Base-by-base conservation (phyloP, 805 yeast species). In the Myxozyma melibiosi region DNA sequence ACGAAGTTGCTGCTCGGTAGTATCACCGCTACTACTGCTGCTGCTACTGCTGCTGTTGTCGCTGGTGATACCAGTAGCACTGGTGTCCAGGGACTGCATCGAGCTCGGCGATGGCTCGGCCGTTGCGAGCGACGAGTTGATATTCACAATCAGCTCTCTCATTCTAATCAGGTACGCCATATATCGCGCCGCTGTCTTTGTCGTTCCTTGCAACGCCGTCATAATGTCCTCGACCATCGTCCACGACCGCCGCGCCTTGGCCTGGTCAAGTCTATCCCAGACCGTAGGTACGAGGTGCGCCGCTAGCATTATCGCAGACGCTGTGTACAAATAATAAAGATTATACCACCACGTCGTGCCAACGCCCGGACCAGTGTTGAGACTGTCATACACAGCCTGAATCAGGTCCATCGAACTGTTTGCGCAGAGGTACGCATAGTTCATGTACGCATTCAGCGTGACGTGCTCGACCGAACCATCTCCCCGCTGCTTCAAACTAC, bases 331-430 rank as follows among this genome's bases (percentile, higher is more conserved):
- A 43, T 67, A 67, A 38, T 58, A 67, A 2, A 68, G 57, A 41
- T 57, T 57, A 43, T 64, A 65, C 70, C 70, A 67, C 51, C 57
- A 53, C 22, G 64, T 64, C 4, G 70, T 69, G 2, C 67, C 52
- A 14, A 16, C 57, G 28, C 25, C 37, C 22, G 38, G 30, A 41
- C 42, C 44, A 3, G 20, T n/a, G 24, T n/a, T 27, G 7, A 35
- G 48, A 42, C 28, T 28, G 34, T 22, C 25, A 35, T n/a, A 51
- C 5, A 14, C 22, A 13, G 31, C 37, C 14, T 38, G 42, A 6
- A 38, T 38, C 3, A 38, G 42, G 14, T 38, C 25, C 25, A 18
- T 38, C 42, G 42, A 25, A 8, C 27, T 18, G 8, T 38, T 27
- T 9, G 13, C 20, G 9, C 42, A 38, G 13, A 38, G 27, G 22